Percentiles rank a stretch among this genome's conserved stretches.
phyloP scores from a whole-genome alignment of 228 moss, liverwort and hornwort species.

The Sphagnum magellanicum region DNA sequence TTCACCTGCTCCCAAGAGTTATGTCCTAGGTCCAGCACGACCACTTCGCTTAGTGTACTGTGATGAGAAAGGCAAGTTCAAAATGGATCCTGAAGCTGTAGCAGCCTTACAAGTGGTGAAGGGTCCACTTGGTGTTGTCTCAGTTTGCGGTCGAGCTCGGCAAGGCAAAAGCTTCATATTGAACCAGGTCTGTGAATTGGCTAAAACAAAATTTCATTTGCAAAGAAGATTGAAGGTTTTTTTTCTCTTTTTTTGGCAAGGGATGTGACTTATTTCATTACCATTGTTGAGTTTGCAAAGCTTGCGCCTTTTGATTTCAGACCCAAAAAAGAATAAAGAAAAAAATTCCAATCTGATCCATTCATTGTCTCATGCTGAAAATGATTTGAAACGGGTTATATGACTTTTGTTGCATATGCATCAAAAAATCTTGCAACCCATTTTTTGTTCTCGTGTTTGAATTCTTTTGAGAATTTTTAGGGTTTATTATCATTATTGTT shows the following conservation, averaged over 20 bases:
- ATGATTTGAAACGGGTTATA: too few relatives aligned
- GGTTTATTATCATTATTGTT: too few relatives aligned
- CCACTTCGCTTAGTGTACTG: slow-evolving; percentile 77
- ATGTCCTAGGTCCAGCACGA: slow-evolving; percentile 36
- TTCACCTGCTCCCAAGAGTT: slow-evolving; percentile 8
- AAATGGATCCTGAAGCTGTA: slow-evolving; percentile 84
- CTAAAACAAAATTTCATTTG: neutral
- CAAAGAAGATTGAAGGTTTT: too few relatives aligned
- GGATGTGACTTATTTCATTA: too few relatives aligned
- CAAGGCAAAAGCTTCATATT: slow-evolving; percentile 92
- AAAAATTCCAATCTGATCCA: too few relatives aligned
- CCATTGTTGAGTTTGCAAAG: too few relatives aligned
- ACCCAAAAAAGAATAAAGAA: too few relatives aligned
- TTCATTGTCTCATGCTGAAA: too few relatives aligned
- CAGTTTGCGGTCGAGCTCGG: slow-evolving; percentile 83
- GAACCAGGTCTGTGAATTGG: slow-evolving; percentile 54
- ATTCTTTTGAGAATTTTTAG: neutral
- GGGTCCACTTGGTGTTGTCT: slow-evolving; percentile 67
- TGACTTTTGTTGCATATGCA: too few relatives aligned
- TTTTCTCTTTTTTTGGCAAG: too few relatives aligned
- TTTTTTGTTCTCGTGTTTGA: neutral
- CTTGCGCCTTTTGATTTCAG: too few relatives aligned
- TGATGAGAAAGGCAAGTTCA: slow-evolving; percentile 79
- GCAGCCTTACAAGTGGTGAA: slow-evolving; percentile 80
- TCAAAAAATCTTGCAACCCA: too few relatives aligned